Percentiles rank a stretch among this genome's conserved stretches.
phyloP scores from a whole-genome alignment of 78 protist species.

The Mantamonas sphyraenae region DNA sequence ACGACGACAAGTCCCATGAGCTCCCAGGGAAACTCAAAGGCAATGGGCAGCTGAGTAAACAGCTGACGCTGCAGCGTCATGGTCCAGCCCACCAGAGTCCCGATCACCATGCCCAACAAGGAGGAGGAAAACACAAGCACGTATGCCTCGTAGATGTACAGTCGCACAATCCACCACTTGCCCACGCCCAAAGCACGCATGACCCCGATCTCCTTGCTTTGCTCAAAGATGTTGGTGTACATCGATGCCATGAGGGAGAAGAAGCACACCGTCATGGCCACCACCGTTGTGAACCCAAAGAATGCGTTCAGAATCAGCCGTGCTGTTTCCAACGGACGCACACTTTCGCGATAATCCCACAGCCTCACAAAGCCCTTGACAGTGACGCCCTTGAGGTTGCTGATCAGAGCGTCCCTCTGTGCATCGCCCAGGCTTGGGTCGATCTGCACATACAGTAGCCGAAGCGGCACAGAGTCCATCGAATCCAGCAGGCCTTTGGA shows the following conservation, averaged over 20 bases:
- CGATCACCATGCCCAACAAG: slow-evolving; percentile 51
- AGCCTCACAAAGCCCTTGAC: too few relatives aligned
- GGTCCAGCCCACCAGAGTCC: slow-evolving; percentile 34
- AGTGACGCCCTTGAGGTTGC: too few relatives aligned
- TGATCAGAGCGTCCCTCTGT: too few relatives aligned
- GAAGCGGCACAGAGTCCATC: too few relatives aligned
- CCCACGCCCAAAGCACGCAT: slow-evolving; percentile 60
- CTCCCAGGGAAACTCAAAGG: slow-evolving; percentile 67
- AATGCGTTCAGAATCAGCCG: slow-evolving; percentile 41
- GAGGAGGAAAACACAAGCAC: slow-evolving; percentile 74
- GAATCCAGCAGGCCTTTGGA: neutral
- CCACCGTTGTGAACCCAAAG: slow-evolving; percentile 60
- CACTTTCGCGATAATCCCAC: slow-evolving; percentile 15
- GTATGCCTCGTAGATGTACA: slow-evolving; percentile 83
- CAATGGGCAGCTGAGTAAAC: slow-evolving; percentile 72
- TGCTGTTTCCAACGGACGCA: slow-evolving; percentile 32
- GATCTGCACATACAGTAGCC: too few relatives aligned
- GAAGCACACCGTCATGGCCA: slow-evolving; percentile 79
- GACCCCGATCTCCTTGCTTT: slow-evolving; percentile 81
- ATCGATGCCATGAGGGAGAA: slow-evolving; percentile 66
- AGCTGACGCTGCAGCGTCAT: slow-evolving; percentile 61
- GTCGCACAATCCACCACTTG: slow-evolving; percentile 2
- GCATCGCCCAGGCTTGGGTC: too few relatives aligned
- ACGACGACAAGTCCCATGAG: slow-evolving; percentile 26
- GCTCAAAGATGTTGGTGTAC: slow-evolving; percentile 72